These are phyloP conservation scores for Nicotiana obtusifolia DNA, from an alignment of 257 asterid species.

Conservation along the genomic window DNA sequence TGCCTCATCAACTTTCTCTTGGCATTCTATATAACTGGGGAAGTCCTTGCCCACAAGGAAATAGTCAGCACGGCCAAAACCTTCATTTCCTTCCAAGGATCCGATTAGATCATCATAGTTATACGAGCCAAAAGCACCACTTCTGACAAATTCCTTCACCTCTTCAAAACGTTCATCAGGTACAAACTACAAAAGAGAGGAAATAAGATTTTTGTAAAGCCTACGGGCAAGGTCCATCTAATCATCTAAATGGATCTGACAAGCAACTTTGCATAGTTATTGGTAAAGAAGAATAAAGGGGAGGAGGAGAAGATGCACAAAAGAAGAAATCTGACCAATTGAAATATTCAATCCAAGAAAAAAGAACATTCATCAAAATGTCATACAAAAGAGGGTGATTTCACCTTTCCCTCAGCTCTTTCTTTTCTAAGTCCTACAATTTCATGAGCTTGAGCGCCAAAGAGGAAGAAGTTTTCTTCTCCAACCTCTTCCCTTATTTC, in stretches of 20 bases:
- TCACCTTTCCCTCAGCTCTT: slow-evolving; percentile 79
- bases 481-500: slow-evolving; percentile 91
- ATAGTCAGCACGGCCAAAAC: slow-evolving; percentile 76
- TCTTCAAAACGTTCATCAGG: slow-evolving; percentile 68
- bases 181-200: slow-evolving; percentile 46
- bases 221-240: background rate
- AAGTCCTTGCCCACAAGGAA: slow-evolving; percentile 91
- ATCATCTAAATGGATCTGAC: background rate
- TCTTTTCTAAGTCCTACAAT: slow-evolving; percentile 68
- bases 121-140: slow-evolving; percentile 62
- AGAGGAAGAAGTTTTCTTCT: slow-evolving; percentile 77
- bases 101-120: slow-evolving; percentile 57
- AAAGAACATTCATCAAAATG: background rate
- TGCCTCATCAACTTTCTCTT: slow-evolving; percentile 77
- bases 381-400: background rate
- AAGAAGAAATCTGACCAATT: background rate
- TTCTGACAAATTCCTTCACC: slow-evolving; percentile 52
- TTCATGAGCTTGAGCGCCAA: slow-evolving; percentile 86
- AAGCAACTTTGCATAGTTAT: background rate
- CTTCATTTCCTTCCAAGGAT: slow-evolving; percentile 83
- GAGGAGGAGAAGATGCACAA: no score
- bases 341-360: background rate
- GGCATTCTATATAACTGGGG: slow-evolving; percentile 84
- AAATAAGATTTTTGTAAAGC: background rate
- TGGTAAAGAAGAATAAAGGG: background rate